These are phyloP conservation scores for Posidonia oceanica DNA, from an alignment of 116 monocot species.

Conservation along the genomic window DNA sequence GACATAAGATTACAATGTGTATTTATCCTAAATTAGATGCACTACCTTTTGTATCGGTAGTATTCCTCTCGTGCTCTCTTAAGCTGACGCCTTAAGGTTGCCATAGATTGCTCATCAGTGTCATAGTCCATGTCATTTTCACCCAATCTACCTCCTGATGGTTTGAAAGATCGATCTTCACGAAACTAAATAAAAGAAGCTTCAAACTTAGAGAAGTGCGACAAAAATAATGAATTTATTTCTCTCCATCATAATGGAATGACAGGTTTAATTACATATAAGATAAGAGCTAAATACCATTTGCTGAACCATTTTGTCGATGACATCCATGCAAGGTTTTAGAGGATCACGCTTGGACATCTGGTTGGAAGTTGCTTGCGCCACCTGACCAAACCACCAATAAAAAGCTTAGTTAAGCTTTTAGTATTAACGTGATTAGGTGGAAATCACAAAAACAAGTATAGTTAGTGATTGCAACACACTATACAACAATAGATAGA, in stretches of 20 bases:
- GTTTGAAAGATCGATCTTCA: constrained; percentile 94
- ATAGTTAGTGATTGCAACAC: too few relatives aligned
- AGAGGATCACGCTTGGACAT: constrained; percentile 94
- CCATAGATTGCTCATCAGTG: constrained; percentile 96
- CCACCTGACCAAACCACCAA: constrained; percentile 40
- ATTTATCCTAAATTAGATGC: neutral
- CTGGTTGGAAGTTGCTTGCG: constrained; percentile 96
- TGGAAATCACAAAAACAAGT: neutral
- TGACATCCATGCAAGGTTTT: constrained; percentile 84
- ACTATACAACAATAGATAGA: too few relatives aligned
- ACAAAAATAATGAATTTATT: neutral
- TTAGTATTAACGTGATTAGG: neutral
- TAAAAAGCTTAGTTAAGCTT: neutral
- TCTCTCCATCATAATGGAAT: neutral
- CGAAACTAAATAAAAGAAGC: constrained; percentile 37
- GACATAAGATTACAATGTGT: neutral
- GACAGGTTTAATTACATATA: neutral
- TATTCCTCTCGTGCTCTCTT: constrained; percentile 89
- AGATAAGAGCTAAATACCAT: constrained; percentile 42
- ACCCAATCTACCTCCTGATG: constrained; percentile 85
- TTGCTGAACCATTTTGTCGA: constrained; percentile 84
- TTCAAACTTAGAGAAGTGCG: neutral
- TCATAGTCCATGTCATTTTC: constrained; percentile 99
- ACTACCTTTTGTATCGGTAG: constrained; percentile 86
- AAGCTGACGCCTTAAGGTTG: constrained; percentile 74